These are phyloP conservation scores for Phialocephala sp. DNA, from an alignment of 2,329 filamentous ascomycete genomes.

Conservation along the genomic window DNA sequence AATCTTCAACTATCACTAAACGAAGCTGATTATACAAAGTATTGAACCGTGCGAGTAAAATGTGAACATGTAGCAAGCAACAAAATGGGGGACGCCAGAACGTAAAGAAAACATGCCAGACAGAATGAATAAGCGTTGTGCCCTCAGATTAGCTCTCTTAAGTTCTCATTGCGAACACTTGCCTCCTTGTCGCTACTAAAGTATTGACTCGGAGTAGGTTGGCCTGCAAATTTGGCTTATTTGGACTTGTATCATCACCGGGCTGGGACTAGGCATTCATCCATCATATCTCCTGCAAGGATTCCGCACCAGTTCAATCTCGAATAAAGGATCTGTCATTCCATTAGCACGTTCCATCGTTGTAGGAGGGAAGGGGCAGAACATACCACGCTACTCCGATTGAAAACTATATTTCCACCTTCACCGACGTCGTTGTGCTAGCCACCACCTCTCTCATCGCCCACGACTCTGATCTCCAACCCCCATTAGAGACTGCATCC, in stretches of 20 bases:
- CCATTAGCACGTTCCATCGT: neutral
- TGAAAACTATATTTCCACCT: constrained; percentile 45
- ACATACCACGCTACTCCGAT: constrained; percentile 44
- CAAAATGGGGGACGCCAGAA: neutral
- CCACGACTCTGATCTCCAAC: constrained; percentile 26
- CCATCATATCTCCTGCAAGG: neutral
- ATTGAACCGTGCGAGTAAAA: too few species aligned
- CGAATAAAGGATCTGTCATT: constrained; percentile 6
- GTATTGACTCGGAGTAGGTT: constrained; percentile 38
- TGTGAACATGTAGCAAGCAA: neutral
- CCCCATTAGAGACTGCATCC: constrained; percentile 29
- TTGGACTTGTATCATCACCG: constrained; percentile 47
- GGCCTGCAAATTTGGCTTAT: constrained; percentile 47
- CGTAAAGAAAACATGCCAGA: neutral
- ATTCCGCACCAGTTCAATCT: neutral
- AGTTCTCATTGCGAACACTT: constrained; percentile 47
- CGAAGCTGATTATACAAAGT: too few species aligned
- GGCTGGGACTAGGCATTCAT: constrained; percentile 27
- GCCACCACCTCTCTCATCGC: constrained; percentile 24
- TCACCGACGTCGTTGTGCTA: constrained; percentile 35
- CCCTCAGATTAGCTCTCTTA: constrained; percentile 48
- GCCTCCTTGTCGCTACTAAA: constrained; percentile 28
- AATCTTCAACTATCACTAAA: too few species aligned
- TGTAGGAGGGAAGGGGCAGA: constrained; percentile 1
- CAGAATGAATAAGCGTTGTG: constrained; percentile 18